These are phyloP conservation scores for Pleurotus salmoneostramineus DNA, from an alignment of 768 basidiomycete species.

Conservation along the genomic window DNA sequence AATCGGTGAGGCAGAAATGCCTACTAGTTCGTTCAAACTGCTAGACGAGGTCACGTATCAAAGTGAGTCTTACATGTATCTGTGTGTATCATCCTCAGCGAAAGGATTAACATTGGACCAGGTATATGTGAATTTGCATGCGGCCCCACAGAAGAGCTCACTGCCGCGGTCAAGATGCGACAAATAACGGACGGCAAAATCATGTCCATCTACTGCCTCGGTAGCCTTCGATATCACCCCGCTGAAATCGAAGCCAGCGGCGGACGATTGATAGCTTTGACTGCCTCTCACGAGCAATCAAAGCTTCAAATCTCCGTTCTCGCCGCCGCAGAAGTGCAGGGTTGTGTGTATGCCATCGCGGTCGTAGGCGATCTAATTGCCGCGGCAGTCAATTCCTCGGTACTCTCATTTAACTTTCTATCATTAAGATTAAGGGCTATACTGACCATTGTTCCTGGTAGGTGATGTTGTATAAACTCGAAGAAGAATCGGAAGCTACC, in stretches of 20 bases:
- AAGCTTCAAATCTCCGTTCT: slow-evolving; percentile 31
- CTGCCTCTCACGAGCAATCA: slow-evolving; percentile 24
- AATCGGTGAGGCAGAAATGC: slow-evolving; percentile 42
- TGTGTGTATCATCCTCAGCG: background rate
- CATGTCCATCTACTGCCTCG: slow-evolving; percentile 45
- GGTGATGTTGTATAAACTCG: slow-evolving; percentile 46
- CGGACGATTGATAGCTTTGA: slow-evolving; percentile 63
- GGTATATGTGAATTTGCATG: slow-evolving; percentile 47
- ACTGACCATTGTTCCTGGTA: slow-evolving; percentile 13
- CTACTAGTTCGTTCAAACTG: slow-evolving; percentile 58
- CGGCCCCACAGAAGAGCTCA: slow-evolving; percentile 58
- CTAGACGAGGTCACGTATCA: slow-evolving; percentile 63
- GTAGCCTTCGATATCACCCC: slow-evolving; percentile 36
- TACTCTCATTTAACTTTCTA: slow-evolving; percentile 18
- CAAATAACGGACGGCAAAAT: slow-evolving; percentile 23
- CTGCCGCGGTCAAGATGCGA: slow-evolving; percentile 40
- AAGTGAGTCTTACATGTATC: slow-evolving; percentile 37
- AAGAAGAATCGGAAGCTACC: slow-evolving; percentile 25
- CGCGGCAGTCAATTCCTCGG: slow-evolving; percentile 74
- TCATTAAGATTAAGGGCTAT: slow-evolving; percentile 19
- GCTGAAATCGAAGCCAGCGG: slow-evolving; percentile 46
- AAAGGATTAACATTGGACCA: slow-evolving; percentile 8
- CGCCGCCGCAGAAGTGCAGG: slow-evolving; percentile 43
- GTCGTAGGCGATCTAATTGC: slow-evolving; percentile 48
- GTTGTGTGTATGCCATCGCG: slow-evolving; percentile 68